phyloP scores from a whole-genome alignment of 1,284 basidiomycete genomes.

The Moesziomyces aphidis region DNA sequence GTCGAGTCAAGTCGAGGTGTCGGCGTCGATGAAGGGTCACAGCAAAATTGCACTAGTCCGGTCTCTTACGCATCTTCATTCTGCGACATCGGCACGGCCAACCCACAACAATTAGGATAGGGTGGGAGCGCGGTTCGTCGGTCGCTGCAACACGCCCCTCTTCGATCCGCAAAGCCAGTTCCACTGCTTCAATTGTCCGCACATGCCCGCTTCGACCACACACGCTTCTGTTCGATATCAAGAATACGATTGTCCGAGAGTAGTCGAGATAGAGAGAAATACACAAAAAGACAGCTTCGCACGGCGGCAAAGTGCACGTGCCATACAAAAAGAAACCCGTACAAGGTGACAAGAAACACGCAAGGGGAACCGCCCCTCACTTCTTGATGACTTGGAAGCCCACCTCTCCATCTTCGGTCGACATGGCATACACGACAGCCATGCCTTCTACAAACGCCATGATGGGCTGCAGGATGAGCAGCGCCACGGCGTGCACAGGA shows the following conservation, averaged over 20 bases:
- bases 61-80: no score
- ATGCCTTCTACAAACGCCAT: conserved; percentile 68
- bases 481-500: conserved; percentile 63
- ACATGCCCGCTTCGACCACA: no score
- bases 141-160: no score
- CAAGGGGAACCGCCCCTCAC: conserved; percentile 2
- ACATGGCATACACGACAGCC: conserved; percentile 69
- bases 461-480: conserved; percentile 68
- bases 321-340: neutral
- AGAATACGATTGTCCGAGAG: neutral
- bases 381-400: conserved; percentile 51
- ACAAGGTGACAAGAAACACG: neutral
- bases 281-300: neutral
- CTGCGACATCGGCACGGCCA: no score
- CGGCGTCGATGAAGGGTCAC: no score
- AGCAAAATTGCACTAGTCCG: no score
- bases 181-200: no score
- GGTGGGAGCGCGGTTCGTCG: no score
- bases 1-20: no score
- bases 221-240: no score
- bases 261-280: neutral
- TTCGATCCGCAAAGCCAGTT: no score
- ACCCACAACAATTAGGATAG: no score
- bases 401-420: conserved; percentile 56
- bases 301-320: neutral